Conservation (phyloP, 78 protist species). For the Planoprotostelium fungivorum region DNA sequence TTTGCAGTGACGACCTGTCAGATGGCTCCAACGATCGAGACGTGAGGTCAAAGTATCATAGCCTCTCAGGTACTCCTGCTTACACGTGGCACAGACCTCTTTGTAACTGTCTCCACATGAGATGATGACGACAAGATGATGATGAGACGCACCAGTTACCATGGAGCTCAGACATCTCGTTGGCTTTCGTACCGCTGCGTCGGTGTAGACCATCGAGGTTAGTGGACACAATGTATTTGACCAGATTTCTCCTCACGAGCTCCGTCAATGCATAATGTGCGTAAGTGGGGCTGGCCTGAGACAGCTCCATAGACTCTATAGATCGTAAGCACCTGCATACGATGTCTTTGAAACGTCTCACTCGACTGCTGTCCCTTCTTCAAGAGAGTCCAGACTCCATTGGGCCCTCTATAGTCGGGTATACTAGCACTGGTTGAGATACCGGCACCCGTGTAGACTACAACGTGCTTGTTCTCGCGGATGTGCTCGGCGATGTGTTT, state of each 20-base stretch:
- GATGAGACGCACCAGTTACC: too few species aligned
- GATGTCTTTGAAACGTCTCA: background rate
- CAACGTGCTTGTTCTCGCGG: constrained; percentile 6
- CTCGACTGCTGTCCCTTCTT: background rate
- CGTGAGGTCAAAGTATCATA: constrained; percentile 6
- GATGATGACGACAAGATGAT: too few species aligned
- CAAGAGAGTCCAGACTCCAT: constrained; percentile 62
- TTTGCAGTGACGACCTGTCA: too few species aligned
- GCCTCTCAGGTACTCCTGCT: background rate
- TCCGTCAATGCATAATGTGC: constrained; percentile 42
- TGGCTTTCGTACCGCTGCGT: constrained; percentile 12
- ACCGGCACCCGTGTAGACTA: constrained; percentile 74
- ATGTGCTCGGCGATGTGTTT: too few species aligned
- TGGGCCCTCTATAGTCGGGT: constrained; percentile 69
- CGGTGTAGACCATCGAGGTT: constrained; percentile 42
- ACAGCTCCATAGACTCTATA: background rate
- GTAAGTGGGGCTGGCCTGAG: background rate
- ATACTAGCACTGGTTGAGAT: constrained; percentile 61
- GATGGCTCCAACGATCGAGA: too few species aligned
- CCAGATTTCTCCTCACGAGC: background rate
- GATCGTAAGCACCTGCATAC: constrained; percentile 12
- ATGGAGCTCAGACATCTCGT: constrained; percentile 27
- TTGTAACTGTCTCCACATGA: too few species aligned
- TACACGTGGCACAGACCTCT: constrained; percentile 19
- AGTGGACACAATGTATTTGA: constrained; percentile 6